phyloP scores from a whole-genome alignment of 2,329 filamentous ascomycete species.

The Alternaria alternata region DNA sequence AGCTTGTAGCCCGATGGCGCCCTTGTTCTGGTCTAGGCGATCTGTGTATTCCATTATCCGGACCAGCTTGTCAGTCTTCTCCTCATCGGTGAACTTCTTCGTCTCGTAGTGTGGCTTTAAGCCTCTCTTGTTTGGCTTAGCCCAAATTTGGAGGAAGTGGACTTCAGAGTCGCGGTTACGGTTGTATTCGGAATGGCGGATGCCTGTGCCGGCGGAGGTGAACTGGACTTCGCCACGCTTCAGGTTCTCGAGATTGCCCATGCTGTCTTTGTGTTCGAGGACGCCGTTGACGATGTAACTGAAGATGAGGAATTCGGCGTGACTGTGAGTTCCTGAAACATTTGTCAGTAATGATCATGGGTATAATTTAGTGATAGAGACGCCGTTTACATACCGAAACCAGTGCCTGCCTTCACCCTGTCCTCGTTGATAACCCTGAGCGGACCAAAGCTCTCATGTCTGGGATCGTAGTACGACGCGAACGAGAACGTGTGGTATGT shows the following conservation, averaged over 20 bases:
- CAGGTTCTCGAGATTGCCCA: conserved; percentile 76
- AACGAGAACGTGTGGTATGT: conserved; percentile 89
- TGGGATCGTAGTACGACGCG: conserved; percentile 73
- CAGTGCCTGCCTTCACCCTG: conserved; percentile 74
- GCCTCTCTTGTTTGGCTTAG: conserved; percentile 76
- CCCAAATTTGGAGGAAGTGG: conserved; percentile 92
- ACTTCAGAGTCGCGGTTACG: conserved; percentile 74
- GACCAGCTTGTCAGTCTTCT: conserved; percentile 75
- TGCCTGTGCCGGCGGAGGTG: conserved; percentile 82
- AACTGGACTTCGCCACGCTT: conserved; percentile 86
- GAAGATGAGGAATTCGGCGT: conserved; percentile 90
- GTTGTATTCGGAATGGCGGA: conserved; percentile 85
- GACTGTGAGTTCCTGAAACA: conserved; percentile 71
- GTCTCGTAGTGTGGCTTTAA: conserved; percentile 81
- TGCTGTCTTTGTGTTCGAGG: conserved; percentile 86
- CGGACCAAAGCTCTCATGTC: conserved; percentile 74
- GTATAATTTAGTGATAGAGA: neutral
- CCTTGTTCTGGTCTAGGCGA: conserved; percentile 69
- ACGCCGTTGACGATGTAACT: conserved; percentile 85
- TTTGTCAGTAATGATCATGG: neutral
- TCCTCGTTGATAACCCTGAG: conserved; percentile 91
- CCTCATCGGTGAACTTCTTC: conserved; percentile 73
- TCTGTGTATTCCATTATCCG: conserved; percentile 79
- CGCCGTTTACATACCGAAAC: conserved; percentile 64
- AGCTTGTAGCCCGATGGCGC: conserved; percentile 79